Percentiles rank a stretch among this genome's conserved stretches.
Evolutionary conservation across 768 basidiomycete species (phyloP).

Genomic region (Pleurotus giganteus): DNA sequence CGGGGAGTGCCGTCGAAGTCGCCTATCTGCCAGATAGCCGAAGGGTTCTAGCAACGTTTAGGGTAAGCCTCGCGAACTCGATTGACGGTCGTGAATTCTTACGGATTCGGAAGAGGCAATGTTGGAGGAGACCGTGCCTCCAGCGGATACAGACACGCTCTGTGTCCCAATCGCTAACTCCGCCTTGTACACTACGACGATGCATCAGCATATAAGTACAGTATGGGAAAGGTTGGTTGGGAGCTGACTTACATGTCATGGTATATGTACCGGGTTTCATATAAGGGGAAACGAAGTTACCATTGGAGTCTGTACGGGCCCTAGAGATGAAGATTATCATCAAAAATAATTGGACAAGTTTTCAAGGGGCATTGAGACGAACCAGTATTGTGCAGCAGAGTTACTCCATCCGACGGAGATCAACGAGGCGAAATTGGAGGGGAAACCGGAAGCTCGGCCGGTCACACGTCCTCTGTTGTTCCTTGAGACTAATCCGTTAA

Average conservation of each 20-base stretch:
- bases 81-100: constrained; percentile 1
- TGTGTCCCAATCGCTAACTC: constrained; percentile 29
- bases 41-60: constrained; percentile 20
- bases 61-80: background rate
- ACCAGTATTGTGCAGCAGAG: constrained; percentile 31
- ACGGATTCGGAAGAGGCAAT: constrained; percentile 30
- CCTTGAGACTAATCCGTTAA: constrained; percentile 21
- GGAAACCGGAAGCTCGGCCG: constrained; percentile 27
- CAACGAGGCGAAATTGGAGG: constrained; percentile 17
- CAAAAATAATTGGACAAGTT: background rate
- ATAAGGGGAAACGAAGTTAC: constrained; percentile 32
- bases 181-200: constrained; percentile 31
- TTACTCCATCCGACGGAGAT: constrained; percentile 29
- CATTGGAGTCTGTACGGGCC: constrained; percentile 28
- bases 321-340: constrained; percentile 11
- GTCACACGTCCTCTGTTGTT: constrained; percentile 26
- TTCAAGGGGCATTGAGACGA: background rate
- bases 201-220: background rate
- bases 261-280: constrained; percentile 48
- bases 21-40: constrained; percentile 33
- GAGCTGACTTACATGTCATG: constrained; percentile 29
- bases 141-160: constrained; percentile 25
- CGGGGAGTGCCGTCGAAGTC: constrained; percentile 35
- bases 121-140: constrained; percentile 23
- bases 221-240: background rate